Evolutionary conservation across 1,284 basidiomycete genomes (phyloP).

Genomic region (Ganoderma meredithae): DNA sequence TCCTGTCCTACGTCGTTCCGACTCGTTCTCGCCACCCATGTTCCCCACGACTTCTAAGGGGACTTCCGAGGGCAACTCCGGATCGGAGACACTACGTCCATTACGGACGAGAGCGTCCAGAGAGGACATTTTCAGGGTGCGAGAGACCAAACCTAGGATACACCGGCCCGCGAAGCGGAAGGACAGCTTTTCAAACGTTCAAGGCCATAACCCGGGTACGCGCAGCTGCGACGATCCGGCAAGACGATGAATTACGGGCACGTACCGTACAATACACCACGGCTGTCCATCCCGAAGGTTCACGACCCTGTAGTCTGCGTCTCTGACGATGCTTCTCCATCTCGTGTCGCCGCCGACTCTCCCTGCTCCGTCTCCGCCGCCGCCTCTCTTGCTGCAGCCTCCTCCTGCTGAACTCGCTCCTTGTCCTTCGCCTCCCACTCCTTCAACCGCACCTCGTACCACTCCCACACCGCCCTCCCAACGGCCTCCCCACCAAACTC

Average conservation of each 20-base stretch:
- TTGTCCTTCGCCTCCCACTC: slow-evolving; percentile 56
- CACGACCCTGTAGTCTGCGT: neutral
- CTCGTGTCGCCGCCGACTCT: neutral
- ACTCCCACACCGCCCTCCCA: slow-evolving; percentile 77
- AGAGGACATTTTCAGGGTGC: too few species aligned
- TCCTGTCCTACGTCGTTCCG: too few species aligned
- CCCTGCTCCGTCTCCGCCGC: slow-evolving; percentile 8
- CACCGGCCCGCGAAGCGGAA: too few species aligned
- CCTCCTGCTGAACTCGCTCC: slow-evolving; percentile 30
- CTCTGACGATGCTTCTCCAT: too few species aligned
- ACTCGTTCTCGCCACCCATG: too few species aligned
- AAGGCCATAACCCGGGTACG: neutral
- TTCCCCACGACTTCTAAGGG: too few species aligned
- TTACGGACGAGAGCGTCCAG: too few species aligned
- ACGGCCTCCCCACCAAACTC: slow-evolving; percentile 72
- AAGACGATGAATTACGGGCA: neutral
- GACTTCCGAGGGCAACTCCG: too few species aligned
- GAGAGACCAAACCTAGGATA: too few species aligned
- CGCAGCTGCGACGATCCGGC: neutral
- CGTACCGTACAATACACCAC: neutral
- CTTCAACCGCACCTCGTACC: slow-evolving; percentile 68
- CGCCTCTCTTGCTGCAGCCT: slow-evolving; percentile 22
- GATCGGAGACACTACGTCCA: too few species aligned
- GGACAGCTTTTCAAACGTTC: too few species aligned
- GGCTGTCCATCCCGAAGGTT: neutral